phyloP scores from a whole-genome alignment of 2,329 filamentous ascomycete genomes.

The Paecilomyces niveus region DNA sequence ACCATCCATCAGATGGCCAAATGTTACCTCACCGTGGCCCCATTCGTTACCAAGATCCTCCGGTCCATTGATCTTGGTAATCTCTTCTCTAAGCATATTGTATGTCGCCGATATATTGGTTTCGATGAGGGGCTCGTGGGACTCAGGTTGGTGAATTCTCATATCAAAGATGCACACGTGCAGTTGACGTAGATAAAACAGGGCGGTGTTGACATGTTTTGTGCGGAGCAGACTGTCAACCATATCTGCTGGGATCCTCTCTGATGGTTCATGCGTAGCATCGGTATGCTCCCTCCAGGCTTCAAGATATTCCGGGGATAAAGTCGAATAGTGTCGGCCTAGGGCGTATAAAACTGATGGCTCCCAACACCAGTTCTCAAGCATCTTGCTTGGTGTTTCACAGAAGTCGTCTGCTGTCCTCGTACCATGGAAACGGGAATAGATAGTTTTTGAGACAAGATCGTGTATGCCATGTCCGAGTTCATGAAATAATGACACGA shows the following conservation, averaged over 20 bases:
- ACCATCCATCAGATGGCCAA: slow-evolving; percentile 29
- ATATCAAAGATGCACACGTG: slow-evolving; percentile 37
- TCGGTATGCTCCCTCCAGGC: slow-evolving; percentile 3
- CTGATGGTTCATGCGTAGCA: not conserved
- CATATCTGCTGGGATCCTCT: slow-evolving; percentile 23
- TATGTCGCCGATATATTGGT: too few species aligned
- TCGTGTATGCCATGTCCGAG: slow-evolving; percentile 39
- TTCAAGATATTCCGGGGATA: too few species aligned
- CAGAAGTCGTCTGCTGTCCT: slow-evolving; percentile 30
- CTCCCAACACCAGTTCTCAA: slow-evolving; percentile 39
- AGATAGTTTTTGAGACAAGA: slow-evolving; percentile 27
- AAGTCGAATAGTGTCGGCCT: too few species aligned
- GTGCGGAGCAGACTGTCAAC: slow-evolving; percentile 25
- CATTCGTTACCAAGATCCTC: too few species aligned
- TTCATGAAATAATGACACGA: slow-evolving; percentile 22
- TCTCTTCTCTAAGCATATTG: too few species aligned
- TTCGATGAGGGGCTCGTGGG: too few species aligned
- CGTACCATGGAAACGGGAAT: slow-evolving; percentile 27
- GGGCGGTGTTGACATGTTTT: slow-evolving; percentile 23
- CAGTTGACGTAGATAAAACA: slow-evolving; percentile 29
- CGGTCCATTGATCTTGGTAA: too few species aligned
- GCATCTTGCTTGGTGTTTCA: slow-evolving; percentile 35
- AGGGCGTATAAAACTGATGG: slow-evolving; percentile 19
- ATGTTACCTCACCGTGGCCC: slow-evolving; percentile 15
- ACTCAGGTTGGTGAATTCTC: slow-evolving; percentile 24